A percentile compares a stretch with the other conserved stretches of the same genome.
phyloP scores from a whole-genome alignment of 1,284 basidiomycete species.

The Cystobasidium pallidum region DNA sequence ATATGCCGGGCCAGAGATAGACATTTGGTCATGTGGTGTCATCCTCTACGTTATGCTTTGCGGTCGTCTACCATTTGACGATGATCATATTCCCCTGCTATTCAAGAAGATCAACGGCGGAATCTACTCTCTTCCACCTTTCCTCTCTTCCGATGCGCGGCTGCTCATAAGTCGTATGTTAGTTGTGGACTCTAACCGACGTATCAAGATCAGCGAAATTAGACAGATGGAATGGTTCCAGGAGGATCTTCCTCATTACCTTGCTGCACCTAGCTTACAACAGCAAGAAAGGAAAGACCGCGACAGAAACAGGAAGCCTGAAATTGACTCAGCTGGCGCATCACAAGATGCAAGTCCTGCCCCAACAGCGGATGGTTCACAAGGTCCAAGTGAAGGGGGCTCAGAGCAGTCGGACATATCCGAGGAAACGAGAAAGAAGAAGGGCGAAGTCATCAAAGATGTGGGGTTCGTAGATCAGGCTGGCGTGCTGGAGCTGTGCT shows the following conservation, averaged over 20 bases:
- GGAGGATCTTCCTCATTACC: constrained; percentile 79
- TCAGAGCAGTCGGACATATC: constrained; percentile 30
- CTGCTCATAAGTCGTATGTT: constrained; percentile 83
- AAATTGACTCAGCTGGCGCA: constrained; percentile 11
- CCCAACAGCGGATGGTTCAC: constrained; percentile 5
- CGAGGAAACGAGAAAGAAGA: constrained; percentile 54
- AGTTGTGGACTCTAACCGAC: constrained; percentile 85
- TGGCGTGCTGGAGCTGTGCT: constrained; percentile 79
- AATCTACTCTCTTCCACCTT: constrained; percentile 76
- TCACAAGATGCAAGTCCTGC: constrained; percentile 26
- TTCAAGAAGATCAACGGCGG: constrained; percentile 93
- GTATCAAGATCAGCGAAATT: constrained; percentile 88
- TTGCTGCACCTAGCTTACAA: constrained; percentile 55
- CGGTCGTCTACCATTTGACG: constrained; percentile 89
- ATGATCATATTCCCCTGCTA: constrained; percentile 85
- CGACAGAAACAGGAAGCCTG: constrained; percentile 21
- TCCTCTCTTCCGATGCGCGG: constrained; percentile 74
- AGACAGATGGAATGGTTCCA: constrained; percentile 85
- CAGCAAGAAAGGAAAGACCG: constrained; percentile 39
- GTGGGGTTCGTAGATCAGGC: constrained; percentile 87
- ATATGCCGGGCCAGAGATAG: constrained; percentile 93
- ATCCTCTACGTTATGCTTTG: constrained; percentile 95
- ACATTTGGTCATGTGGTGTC: constrained; percentile 96
- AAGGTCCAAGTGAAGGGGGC: constrained; percentile 20
- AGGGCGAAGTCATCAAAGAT: constrained; percentile 59